These are phyloP conservation scores for Orbilia ellipsospora DNA, from an alignment of 2,329 filamentous ascomycete species.

Conservation along the genomic window DNA sequence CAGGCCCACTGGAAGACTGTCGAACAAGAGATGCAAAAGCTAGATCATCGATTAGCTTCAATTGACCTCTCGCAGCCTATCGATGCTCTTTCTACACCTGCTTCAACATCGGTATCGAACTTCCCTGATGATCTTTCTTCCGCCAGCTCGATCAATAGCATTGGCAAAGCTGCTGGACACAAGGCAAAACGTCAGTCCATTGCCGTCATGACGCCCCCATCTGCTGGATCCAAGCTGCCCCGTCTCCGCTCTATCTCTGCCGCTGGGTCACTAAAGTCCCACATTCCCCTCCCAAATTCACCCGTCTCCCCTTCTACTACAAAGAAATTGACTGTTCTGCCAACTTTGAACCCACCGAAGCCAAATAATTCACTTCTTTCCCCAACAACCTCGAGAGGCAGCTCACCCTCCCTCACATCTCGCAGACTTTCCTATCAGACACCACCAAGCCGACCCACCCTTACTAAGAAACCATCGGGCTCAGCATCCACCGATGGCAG, in stretches of 20 bases:
- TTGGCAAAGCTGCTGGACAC: slow-evolving; percentile 14
- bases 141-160: slow-evolving; percentile 28
- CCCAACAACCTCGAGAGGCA: slow-evolving; percentile 41
- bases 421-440: slow-evolving; percentile 44
- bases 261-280: slow-evolving; percentile 61
- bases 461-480: slow-evolving; percentile 62
- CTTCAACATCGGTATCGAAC: slow-evolving; percentile 62
- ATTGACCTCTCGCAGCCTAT: slow-evolving; percentile 44
- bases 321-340: slow-evolving; percentile 50
- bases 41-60: slow-evolving; percentile 75
- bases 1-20: slow-evolving; percentile 82
- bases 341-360: slow-evolving; percentile 53
- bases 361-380: slow-evolving; percentile 36
- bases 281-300: slow-evolving; percentile 57
- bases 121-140: slow-evolving; percentile 43
- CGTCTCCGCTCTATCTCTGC: slow-evolving; percentile 64
- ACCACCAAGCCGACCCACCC: slow-evolving; percentile 57
- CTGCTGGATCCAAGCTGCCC: slow-evolving; percentile 34
- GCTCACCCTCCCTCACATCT: slow-evolving; percentile 42
- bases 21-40: slow-evolving; percentile 79
- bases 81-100: slow-evolving; percentile 65
- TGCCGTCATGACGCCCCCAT: slow-evolving; percentile 13
- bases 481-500: slow-evolving; percentile 66
- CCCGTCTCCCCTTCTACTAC: slow-evolving; percentile 30
- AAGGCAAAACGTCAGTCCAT: slow-evolving; percentile 40